These are phyloP conservation scores for Starmera caribaea DNA, from an alignment of 805 yeast species.

Conservation along the genomic window DNA sequence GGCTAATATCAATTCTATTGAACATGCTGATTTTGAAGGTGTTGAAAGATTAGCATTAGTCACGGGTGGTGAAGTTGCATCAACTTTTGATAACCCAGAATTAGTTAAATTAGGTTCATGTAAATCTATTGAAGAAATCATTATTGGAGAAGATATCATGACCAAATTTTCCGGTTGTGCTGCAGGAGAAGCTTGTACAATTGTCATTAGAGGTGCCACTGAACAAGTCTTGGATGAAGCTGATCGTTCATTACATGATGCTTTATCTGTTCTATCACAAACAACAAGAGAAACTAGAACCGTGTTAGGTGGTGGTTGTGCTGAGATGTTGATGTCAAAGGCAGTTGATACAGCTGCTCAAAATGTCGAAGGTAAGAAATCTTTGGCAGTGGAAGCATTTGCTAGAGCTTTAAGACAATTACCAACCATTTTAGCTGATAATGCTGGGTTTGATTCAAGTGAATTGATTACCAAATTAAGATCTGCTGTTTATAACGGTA, in stretches of 20 bases:
- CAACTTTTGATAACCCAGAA: conserved; percentile 91
- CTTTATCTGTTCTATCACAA: conserved; percentile 88
- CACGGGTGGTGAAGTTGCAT: conserved; percentile 96
- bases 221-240: conserved; percentile 95
- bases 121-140: conserved; percentile 80
- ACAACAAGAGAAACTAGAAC: conserved; percentile 90
- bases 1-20: conserved; percentile 79
- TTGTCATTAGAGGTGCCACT: conserved; percentile 94
- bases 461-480: conserved; percentile 87
- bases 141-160: conserved; percentile 88
- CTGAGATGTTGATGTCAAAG: conserved; percentile 85
- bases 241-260: conserved; percentile 94
- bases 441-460: conserved; percentile 93
- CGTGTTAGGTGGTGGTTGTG: conserved; percentile 84
- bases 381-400: conserved; percentile 90
- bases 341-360: conserved; percentile 98
- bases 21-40: conserved; percentile 98
- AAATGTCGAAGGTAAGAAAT: conserved; percentile 85
- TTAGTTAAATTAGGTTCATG: conserved; percentile 81
- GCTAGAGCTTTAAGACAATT: conserved; percentile 90
- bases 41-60: conserved; percentile 93
- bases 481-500: conserved; percentile 78
- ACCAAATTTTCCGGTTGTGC: conserved; percentile 92
- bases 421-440: conserved; percentile 93
- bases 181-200: conserved; percentile 93